Percentiles rank a stretch among this genome's conserved stretches.
Conservation (phyloP, 1,139 yeast genomes). For the Zygosaccharomyces sapae region DNA sequence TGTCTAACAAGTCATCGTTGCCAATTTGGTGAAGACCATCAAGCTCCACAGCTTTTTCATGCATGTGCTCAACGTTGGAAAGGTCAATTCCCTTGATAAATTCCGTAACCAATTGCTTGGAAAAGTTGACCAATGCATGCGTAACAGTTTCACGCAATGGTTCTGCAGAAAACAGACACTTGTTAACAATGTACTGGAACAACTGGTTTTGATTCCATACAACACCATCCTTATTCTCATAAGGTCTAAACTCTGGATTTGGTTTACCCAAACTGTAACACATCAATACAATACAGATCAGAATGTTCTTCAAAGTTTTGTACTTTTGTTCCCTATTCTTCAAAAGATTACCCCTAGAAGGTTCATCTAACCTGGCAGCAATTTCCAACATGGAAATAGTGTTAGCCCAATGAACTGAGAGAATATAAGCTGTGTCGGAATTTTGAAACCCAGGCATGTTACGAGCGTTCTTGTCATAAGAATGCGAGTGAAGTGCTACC, state of each 20-base stretch:
- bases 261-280: constrained; percentile 26
- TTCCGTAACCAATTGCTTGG: constrained; percentile 19
- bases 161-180: constrained; percentile 21
- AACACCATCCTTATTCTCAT: constrained; percentile 15
- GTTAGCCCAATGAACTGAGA: constrained; percentile 45
- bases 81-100: constrained; percentile 16
- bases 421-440: constrained; percentile 23
- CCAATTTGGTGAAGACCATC: constrained; percentile 10
- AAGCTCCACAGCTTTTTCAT: constrained; percentile 8
- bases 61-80: constrained; percentile 11
- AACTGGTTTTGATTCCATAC: constrained; percentile 27
- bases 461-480: constrained; percentile 25
- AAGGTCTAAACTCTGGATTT: constrained; percentile 17
- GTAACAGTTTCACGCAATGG: constrained; percentile 21
- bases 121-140: constrained; percentile 20
- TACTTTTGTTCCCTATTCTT: constrained; percentile 36
- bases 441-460: constrained; percentile 18
- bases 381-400: constrained; percentile 57
- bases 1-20: constrained; percentile 4
- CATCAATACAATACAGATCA: constrained; percentile 38
- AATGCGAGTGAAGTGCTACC: constrained; percentile 21
- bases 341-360: constrained; percentile 40
- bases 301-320: constrained; percentile 36
- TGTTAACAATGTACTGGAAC: constrained; percentile 31
- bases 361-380: constrained; percentile 44